Evolutionary conservation across 2,329 filamentous ascomycete genomes (phyloP).

Genomic region (Microsporum audouinii): DNA sequence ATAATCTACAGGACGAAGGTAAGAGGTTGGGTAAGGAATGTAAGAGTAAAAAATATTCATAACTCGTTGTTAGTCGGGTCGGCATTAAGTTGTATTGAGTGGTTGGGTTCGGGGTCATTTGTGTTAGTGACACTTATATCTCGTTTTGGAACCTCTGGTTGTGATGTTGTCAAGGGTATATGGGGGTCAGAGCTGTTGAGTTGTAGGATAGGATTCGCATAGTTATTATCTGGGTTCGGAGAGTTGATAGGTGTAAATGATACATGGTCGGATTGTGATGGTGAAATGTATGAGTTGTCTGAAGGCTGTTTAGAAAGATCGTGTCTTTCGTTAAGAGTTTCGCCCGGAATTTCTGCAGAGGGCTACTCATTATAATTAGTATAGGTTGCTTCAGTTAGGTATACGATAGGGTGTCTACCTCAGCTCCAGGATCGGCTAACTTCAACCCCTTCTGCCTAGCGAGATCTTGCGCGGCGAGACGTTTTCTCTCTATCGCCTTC

Average conservation of each 20-base stretch:
- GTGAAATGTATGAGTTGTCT: background rate
- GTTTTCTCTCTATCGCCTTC: constrained; percentile 40
- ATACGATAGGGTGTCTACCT: constrained; percentile 19
- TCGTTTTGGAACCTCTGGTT: background rate
- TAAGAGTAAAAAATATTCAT: background rate
- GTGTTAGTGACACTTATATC: too few relatives aligned
- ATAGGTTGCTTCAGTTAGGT: background rate
- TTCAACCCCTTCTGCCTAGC: constrained; percentile 44
- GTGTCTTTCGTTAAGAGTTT: background rate
- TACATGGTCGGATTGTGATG: background rate
- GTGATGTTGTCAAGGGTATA: background rate
- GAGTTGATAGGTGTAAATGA: background rate
- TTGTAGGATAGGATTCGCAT: background rate
- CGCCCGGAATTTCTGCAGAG: background rate
- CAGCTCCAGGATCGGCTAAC: constrained; percentile 18
- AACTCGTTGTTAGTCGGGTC: background rate
- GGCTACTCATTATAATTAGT: background rate
- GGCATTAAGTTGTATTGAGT: background rate
- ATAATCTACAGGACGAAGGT: background rate
- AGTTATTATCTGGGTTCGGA: background rate
- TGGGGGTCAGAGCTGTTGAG: background rate
- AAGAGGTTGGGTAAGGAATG: background rate
- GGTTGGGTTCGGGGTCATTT: background rate
- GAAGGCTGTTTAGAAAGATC: background rate
- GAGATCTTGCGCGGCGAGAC: constrained; percentile 44